Evolutionary conservation across 345 rosid species (phyloP).

Genomic region (Arabis hirsuta): DNA sequence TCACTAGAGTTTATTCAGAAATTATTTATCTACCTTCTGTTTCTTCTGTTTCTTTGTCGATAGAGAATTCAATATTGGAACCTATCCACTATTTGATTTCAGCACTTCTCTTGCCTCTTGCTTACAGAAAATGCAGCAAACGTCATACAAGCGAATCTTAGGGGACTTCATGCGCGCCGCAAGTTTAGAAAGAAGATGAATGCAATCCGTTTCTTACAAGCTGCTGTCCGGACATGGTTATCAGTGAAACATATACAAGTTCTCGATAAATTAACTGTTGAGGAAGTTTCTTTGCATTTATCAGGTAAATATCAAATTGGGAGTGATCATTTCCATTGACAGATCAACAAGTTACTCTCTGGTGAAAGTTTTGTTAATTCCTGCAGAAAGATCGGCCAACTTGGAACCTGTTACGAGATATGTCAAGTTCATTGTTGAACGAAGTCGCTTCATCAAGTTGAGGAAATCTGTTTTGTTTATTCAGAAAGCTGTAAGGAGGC

Average conservation of each 20-base stretch:
- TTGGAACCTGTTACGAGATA: conserved; percentile 44
- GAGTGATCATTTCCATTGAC: not conserved
- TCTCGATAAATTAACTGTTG: conserved; percentile 28
- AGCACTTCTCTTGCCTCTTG: conserved; percentile 10
- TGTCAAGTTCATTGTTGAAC: conserved; percentile 52
- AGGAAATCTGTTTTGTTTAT: conserved; percentile 54
- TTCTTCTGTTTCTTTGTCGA: conserved; percentile 13
- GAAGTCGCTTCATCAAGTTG: conserved; percentile 54
- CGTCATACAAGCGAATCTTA: conserved; percentile 66
- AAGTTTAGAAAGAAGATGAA: conserved; percentile 54
- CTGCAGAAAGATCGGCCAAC: conserved; percentile 47
- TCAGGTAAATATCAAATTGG: conserved; percentile 43
- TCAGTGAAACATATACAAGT: conserved; percentile 49
- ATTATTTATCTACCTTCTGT: conserved; percentile 6
- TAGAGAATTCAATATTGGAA: conserved; percentile 17
- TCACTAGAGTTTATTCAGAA: not conserved
- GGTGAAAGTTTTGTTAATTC: conserved; percentile 25
- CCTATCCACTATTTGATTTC: conserved; percentile 21
- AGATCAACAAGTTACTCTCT: conserved; percentile 10
- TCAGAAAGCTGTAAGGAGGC: conserved; percentile 64
- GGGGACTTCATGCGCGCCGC: conserved; percentile 50
- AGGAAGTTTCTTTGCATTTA: conserved; percentile 36
- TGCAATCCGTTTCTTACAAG: conserved; percentile 59
- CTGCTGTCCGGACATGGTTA: conserved; percentile 60
- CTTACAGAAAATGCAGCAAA: conserved; percentile 64